Conservation (phyloP, 208 protist species). For the Paratrypanosoma confusum region DNA sequence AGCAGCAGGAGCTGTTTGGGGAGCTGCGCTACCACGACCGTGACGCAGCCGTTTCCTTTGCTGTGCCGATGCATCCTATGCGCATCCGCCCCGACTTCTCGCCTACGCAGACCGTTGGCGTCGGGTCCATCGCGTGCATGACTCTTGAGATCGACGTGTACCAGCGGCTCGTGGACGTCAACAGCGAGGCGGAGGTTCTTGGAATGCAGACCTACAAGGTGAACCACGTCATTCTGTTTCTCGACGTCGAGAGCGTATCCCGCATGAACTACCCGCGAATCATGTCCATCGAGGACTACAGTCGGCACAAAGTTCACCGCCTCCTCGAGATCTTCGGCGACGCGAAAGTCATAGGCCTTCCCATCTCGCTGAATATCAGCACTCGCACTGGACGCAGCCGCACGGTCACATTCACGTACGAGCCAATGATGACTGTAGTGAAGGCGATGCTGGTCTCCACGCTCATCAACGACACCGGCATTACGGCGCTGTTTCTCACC, state of each 20-base stretch:
- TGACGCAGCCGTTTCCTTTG: constrained; percentile 67
- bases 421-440: constrained; percentile 50
- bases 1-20: constrained; percentile 67
- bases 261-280: constrained; percentile 79
- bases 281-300: constrained; percentile 83
- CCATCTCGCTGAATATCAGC: constrained; percentile 53
- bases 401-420: constrained; percentile 75
- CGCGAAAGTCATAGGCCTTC: constrained; percentile 54
- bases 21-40: constrained; percentile 76
- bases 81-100: constrained; percentile 73
- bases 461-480: constrained; percentile 61
- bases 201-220: constrained; percentile 77
- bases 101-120: constrained; percentile 73
- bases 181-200: constrained; percentile 53
- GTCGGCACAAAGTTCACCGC: constrained; percentile 65
- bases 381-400: constrained; percentile 51
- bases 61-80: constrained; percentile 74
- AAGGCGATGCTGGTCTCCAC: constrained; percentile 71
- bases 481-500: constrained; percentile 75
- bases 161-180: constrained; percentile 70
- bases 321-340: constrained; percentile 65
- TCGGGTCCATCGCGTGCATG: constrained; percentile 83
- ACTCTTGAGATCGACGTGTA: constrained; percentile 73
- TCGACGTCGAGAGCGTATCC: constrained; percentile 80
- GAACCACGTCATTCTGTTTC: constrained; percentile 51